phyloP scores from a whole-genome alignment of 1,139 yeast species.

The Neolecta irregularis region DNA sequence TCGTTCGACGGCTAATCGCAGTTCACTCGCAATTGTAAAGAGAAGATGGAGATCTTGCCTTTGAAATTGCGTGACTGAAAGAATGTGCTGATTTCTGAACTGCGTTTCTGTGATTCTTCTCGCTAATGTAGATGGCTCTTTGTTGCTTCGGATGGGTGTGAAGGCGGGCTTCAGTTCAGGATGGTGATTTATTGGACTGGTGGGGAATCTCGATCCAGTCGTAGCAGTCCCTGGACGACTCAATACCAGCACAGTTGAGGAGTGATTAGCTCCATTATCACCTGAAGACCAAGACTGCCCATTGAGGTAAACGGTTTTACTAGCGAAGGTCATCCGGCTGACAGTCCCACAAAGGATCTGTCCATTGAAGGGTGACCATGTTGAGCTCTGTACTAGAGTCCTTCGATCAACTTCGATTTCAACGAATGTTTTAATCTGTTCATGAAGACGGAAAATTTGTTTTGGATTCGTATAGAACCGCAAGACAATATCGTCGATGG shows the following conservation, averaged over 20 bases:
- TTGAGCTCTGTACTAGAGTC: slow-evolving; percentile 28
- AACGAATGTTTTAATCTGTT: slow-evolving; percentile 54
- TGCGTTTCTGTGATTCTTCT: slow-evolving; percentile 72
- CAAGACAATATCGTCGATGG: slow-evolving; percentile 53
- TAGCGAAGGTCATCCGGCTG: slow-evolving; percentile 70
- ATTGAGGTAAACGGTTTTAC: slow-evolving; percentile 69
- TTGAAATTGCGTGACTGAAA: slow-evolving; percentile 74
- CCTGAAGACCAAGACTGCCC: slow-evolving; percentile 48
- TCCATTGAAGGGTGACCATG: slow-evolving; percentile 40
- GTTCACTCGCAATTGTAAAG: slow-evolving; percentile 94
- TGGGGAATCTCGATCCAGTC: not conserved
- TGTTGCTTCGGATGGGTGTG: too few relatives aligned
- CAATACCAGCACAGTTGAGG: slow-evolving; percentile 7
- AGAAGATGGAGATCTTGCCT: slow-evolving; percentile 81
- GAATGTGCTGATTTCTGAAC: slow-evolving; percentile 71
- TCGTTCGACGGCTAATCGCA: slow-evolving; percentile 94
- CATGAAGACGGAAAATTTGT: slow-evolving; percentile 67
- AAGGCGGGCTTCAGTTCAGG: not conserved
- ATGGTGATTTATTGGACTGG: not conserved
- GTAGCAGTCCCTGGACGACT: not conserved
- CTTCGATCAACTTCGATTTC: slow-evolving; percentile 73
- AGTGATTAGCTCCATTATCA: slow-evolving; percentile 38
- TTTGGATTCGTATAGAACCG: slow-evolving; percentile 76
- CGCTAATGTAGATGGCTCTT: slow-evolving; percentile 20
- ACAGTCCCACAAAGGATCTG: slow-evolving; percentile 57